phyloP scores from a whole-genome alignment of 306 rosid species.

The Delonix regia region DNA sequence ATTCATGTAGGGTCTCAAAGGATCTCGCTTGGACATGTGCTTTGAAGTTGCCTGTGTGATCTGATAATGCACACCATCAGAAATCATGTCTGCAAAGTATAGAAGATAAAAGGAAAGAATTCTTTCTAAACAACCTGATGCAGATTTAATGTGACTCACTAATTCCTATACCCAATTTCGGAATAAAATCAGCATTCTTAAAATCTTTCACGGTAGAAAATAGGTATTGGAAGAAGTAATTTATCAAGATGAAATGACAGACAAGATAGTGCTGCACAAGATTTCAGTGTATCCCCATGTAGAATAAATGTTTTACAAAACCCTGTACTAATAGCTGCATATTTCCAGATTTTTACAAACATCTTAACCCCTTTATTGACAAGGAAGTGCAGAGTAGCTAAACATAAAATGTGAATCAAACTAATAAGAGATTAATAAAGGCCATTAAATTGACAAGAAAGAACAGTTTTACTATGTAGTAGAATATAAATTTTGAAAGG shows the following conservation, averaged over 20 bases:
- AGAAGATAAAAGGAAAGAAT: conserved; percentile 35
- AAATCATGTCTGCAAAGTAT: conserved; percentile 53
- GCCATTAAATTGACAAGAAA: background rate
- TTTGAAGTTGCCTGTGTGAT: conserved; percentile 97
- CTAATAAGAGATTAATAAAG: background rate
- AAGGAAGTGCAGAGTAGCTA: background rate
- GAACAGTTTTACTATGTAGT: background rate
- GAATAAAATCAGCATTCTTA: conserved; percentile 8
- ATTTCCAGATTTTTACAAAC: too few species aligned
- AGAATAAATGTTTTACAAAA: background rate
- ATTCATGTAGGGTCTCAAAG: conserved; percentile 91
- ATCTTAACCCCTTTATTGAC: background rate
- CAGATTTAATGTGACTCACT: conserved; percentile 20
- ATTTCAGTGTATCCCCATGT: too few species aligned
- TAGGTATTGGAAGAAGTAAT: background rate
- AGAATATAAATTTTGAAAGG: background rate
- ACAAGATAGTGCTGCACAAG: too few species aligned
- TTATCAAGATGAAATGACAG: background rate
- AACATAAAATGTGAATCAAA: conserved; percentile 7
- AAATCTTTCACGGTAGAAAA: conserved; percentile 3
- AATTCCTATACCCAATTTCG: conserved; percentile 24
- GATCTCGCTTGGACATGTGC: conserved; percentile 98
- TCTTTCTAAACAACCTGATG: conserved; percentile 22
- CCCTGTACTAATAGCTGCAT: background rate
- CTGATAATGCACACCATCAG: conserved; percentile 63